Evolutionary conservation across 768 basidiomycete genomes (phyloP).

Genomic region (Bullera alba): DNA sequence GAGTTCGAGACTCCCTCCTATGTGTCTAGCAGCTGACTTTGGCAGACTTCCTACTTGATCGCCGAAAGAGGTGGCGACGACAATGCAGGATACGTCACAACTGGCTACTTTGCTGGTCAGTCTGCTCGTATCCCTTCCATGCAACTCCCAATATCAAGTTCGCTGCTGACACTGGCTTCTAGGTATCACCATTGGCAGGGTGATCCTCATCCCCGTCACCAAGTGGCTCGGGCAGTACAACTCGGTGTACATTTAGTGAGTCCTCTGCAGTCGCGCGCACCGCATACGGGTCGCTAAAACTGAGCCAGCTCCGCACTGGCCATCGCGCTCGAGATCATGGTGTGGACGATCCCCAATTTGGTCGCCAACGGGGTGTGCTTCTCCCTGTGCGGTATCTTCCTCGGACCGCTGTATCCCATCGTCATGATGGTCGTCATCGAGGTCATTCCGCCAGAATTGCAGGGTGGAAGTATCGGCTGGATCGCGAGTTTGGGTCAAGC

Average conservation of each 20-base stretch:
- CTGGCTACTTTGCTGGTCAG: constrained; percentile 45
- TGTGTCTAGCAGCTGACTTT: constrained; percentile 8
- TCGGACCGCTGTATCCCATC: constrained; percentile 72
- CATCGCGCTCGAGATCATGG: constrained; percentile 55
- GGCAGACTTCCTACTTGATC: constrained; percentile 32
- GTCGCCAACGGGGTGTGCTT: constrained; percentile 61
- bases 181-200: constrained; percentile 53
- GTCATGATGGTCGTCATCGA: constrained; percentile 52
- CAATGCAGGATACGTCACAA: constrained; percentile 42
- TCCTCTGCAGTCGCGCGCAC: constrained; percentile 2
- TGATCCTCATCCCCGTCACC: constrained; percentile 54
- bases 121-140: not conserved
- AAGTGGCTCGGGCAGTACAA: constrained; percentile 44
- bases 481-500: constrained; percentile 44
- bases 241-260: constrained; percentile 47
- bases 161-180: not conserved
- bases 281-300: not conserved
- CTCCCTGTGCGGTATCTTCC: constrained; percentile 58
- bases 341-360: constrained; percentile 64
- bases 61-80: constrained; percentile 30
- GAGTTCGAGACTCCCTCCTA: constrained; percentile 2
- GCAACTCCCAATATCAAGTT: not conserved
- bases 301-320: constrained; percentile 17
- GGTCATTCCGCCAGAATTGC: constrained; percentile 64
- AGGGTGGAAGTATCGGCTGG: constrained; percentile 53